Conservation (phyloP, 1,284 basidiomycete genomes). For the Coniferiporia weirii region DNA sequence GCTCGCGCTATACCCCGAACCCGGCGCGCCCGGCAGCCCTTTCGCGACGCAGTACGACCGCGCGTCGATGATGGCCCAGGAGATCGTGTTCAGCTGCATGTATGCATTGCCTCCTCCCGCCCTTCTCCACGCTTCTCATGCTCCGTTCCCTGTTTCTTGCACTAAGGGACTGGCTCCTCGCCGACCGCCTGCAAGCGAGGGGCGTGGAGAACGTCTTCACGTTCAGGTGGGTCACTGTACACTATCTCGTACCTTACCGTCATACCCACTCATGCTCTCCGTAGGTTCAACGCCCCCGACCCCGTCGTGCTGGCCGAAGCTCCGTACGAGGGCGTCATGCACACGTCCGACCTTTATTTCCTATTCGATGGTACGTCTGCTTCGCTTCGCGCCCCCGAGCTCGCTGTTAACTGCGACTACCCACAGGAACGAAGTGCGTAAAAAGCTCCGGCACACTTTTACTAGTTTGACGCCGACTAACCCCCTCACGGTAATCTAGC, state of each 20-base stretch:
- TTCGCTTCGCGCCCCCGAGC: neutral
- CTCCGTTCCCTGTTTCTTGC: neutral
- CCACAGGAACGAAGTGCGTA: constrained; percentile 33
- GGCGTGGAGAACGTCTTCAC: constrained; percentile 33
- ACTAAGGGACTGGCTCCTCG: constrained; percentile 37
- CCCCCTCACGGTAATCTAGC: neutral
- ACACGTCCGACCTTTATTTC: constrained; percentile 42
- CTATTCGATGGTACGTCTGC: constrained; percentile 35
- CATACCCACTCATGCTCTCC: too few species aligned
- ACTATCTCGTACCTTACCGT: neutral
- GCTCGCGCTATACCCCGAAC: constrained; percentile 36
- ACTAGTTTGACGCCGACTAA: neutral
- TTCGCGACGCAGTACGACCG: constrained; percentile 39
- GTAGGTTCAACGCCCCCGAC: constrained; percentile 31
- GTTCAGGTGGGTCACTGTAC: constrained; percentile 18
- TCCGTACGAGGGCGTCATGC: constrained; percentile 38
- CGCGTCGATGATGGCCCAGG: constrained; percentile 37
- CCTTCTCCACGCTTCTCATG: neutral
- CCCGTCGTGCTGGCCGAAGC: constrained; percentile 32
- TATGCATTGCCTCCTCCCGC: constrained; percentile 23
- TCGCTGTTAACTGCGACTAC: neutral
- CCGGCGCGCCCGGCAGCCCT: constrained; percentile 30
- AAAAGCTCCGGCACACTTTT: neutral
- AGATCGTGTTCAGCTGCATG: constrained; percentile 44
- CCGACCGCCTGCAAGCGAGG: constrained; percentile 29